Evolutionary conservation across 2,329 filamentous ascomycete species (phyloP), one percentile per base, ranked within the genome.

Genomic region (Aspergillus neotritici): DNA sequence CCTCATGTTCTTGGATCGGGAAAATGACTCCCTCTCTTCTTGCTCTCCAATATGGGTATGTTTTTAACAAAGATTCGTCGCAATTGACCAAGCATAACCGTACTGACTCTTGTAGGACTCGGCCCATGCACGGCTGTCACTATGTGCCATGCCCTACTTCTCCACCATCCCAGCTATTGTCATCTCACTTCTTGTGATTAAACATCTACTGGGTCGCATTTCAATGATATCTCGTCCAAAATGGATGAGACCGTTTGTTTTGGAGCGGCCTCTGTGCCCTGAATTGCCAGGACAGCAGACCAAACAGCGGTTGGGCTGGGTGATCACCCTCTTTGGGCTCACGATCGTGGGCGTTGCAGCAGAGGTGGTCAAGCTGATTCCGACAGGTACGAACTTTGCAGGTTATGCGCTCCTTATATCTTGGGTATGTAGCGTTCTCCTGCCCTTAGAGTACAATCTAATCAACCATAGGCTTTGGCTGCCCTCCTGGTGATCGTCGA

Each of bases 221-320:
- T 34, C 62, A 1, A 41, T 47, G 21, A 46, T 44, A 30, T 59
- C 52, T 54, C 62, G 66, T 33, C 72, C 78, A 29, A 60, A 53
- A 62, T 81, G 78, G 77, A 69, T 68, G 14, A 65, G 55, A 37
- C 66, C 74, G 4, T 80, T 82, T 47, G 61, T 80, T 13, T 54
- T 67, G 13, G 75, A 78, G 46, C 50, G 61, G 14, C 50, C 53
- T 13, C 56, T 59, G 30, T 45, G 36, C 33, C 38, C 52, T 32
- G 60, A 65, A 35, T 50, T 62, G 37, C 62, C 57, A 41, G 61
- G 53, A 37, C 68, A 60, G 47, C 55, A 52, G 25, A 49, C 57
- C 16, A 57, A 44, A 45, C 58, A 49, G 32, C 50, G 55, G 32
- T 47, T 52, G 58, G 58, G 47, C 49, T 69, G 67, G 58, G 63